These are phyloP conservation scores for Debaryomycetaceae sp. DNA, from an alignment of 1,139 yeast species.

Conservation along the genomic window DNA sequence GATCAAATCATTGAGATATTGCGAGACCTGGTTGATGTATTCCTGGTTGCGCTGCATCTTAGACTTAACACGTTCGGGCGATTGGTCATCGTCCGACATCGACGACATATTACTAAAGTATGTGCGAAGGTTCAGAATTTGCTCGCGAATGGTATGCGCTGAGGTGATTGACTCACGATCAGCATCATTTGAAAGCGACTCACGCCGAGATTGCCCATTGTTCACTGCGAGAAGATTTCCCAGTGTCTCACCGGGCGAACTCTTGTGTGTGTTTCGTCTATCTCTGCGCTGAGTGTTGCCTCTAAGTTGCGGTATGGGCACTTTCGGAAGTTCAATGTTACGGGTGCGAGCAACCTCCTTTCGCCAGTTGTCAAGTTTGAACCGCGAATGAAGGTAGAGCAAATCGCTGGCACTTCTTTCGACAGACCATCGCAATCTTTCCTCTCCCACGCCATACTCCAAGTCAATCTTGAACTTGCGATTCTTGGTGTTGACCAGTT, in stretches of 20 bases:
- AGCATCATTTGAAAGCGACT: constrained; percentile 1
- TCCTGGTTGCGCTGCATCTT: constrained; percentile 30
- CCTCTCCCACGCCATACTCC: constrained; percentile 86
- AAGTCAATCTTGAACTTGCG: constrained; percentile 62
- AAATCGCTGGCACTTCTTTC: constrained; percentile 71
- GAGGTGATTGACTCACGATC: constrained; percentile 3
- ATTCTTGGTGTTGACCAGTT: constrained; percentile 38
- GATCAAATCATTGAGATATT: constrained; percentile 61
- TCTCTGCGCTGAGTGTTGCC: constrained; percentile 9
- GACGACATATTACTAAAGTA: constrained; percentile 16
- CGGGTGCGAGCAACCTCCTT: constrained; percentile 29
- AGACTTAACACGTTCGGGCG: constrained; percentile 24
- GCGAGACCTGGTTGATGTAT: constrained; percentile 44
- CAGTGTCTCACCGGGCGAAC: constrained; percentile 1
- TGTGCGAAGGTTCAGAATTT: constrained; percentile 2
- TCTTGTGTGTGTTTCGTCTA: neutral
- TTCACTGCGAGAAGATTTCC: neutral
- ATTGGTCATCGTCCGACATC: constrained; percentile 21
- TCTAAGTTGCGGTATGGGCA: constrained; percentile 28
- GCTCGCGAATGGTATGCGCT: constrained; percentile 4
- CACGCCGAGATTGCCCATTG: neutral
- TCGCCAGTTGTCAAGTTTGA: constrained; percentile 48
- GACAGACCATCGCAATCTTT: constrained; percentile 77
- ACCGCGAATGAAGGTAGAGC: constrained; percentile 58
- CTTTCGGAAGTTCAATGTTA: constrained; percentile 24